phyloP scores from a whole-genome alignment of 768 basidiomycete species.

The Dioszegia aurantiaca region DNA sequence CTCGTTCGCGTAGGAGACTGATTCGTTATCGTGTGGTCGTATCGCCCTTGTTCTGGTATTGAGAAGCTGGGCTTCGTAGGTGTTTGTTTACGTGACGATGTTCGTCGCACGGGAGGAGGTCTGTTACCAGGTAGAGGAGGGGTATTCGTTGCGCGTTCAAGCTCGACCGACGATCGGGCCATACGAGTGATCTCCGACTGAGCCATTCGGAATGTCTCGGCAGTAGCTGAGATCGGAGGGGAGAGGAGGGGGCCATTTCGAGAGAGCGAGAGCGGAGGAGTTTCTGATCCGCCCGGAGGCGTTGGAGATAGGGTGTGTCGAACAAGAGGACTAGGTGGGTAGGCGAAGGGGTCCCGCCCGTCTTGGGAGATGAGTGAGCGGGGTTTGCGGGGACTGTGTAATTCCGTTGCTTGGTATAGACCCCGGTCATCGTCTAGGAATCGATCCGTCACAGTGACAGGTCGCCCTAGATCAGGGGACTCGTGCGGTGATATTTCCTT shows the following conservation, averaged over 20 bases:
- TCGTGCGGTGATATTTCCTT: conserved; percentile 2
- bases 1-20: not conserved
- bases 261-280: conserved; percentile 6
- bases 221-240: conserved; percentile 9
- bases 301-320: conserved; percentile 3
- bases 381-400: conserved; percentile 5
- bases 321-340: conserved; percentile 9
- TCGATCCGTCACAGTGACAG: not conserved
- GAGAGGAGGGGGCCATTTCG: conserved; percentile 12
- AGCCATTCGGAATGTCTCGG: conserved; percentile 23
- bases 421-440: conserved; percentile 10
- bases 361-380: conserved; percentile 5
- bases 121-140: not conserved
- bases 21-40: not conserved
- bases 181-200: conserved; percentile 29
- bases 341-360: not conserved
- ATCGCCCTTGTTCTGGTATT: not conserved
- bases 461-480: not conserved
- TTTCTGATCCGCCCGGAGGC: not conserved
- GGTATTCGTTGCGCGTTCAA: conserved; percentile 17
- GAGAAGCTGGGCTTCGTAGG: not conserved
- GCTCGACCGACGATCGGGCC: conserved; percentile 23
- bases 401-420: conserved; percentile 7
- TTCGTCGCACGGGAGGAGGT: not conserved
- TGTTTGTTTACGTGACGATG: conserved; percentile 2